phyloP scores from a whole-genome alignment of 371 early-diverging fungal species.

The Mortierella sp. region DNA sequence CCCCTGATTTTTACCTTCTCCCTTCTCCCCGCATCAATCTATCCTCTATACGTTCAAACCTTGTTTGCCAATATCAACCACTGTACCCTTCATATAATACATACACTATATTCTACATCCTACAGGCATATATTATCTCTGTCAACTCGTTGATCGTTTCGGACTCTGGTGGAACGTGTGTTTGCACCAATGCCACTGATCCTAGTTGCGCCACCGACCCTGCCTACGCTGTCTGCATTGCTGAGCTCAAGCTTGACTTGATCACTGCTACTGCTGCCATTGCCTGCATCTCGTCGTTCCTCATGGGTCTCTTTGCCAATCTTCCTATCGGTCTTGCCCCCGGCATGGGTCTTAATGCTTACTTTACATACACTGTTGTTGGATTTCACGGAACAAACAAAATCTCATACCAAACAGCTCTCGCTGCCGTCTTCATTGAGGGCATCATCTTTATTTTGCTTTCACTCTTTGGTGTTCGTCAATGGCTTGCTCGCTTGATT shows the following conservation, averaged over 20 bases:
- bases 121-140: conserved; percentile 71
- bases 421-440: conserved; percentile 87
- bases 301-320: conserved; percentile 82
- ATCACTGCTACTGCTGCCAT: conserved; percentile 84
- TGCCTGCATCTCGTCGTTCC: conserved; percentile 63
- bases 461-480: conserved; percentile 83
- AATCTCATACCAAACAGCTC: conserved; percentile 76
- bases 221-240: conserved; percentile 72
- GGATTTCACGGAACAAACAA: conserved; percentile 84
- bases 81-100: neutral
- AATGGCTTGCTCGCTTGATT: conserved; percentile 82
- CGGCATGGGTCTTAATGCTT: conserved; percentile 88
- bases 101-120: neutral
- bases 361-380: conserved; percentile 86
- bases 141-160: conserved; percentile 82
- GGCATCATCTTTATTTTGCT: conserved; percentile 82
- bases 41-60: neutral
- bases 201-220: conserved; percentile 57
- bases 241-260: conserved; percentile 72
- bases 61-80: neutral
- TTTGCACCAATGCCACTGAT: conserved; percentile 60
- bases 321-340: conserved; percentile 86
- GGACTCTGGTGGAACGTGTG: conserved; percentile 83
- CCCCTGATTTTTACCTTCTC: neutral
- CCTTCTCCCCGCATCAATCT: neutral